phyloP scores from a whole-genome alignment of 1,139 yeast species.

The Nematodospora anomalae region DNA sequence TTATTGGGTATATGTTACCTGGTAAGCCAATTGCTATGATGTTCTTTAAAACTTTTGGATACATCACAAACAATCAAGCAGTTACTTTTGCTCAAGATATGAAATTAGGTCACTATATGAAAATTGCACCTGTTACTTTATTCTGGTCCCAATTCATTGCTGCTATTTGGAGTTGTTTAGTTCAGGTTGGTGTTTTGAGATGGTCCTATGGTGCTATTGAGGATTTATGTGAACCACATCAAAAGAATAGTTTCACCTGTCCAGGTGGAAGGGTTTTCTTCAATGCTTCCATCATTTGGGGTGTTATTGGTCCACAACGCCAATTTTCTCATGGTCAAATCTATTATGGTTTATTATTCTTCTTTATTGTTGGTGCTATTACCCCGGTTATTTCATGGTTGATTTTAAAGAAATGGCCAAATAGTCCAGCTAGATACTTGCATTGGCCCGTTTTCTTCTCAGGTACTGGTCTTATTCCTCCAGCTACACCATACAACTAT shows the following conservation, averaged over 20 bases:
- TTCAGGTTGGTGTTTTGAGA: conserved; percentile 46
- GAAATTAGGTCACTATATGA: conserved; percentile 57
- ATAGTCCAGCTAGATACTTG: conserved; percentile 42
- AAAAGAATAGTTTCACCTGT: conserved; percentile 42
- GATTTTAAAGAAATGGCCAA: conserved; percentile 43
- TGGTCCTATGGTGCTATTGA: conserved; percentile 46
- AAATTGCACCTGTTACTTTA: conserved; percentile 46
- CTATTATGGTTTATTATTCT: conserved; percentile 40
- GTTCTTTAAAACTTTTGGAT: conserved; percentile 48
- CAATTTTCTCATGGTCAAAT: conserved; percentile 40
- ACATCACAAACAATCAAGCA: conserved; percentile 57
- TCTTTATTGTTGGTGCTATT: conserved; percentile 41
- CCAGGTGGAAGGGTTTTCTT: conserved; percentile 46
- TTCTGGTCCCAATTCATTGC: conserved; percentile 49
- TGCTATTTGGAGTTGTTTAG: conserved; percentile 46
- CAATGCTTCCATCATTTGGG: conserved; percentile 50
- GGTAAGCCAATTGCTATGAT: conserved; percentile 50
- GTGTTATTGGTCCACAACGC: conserved; percentile 45
- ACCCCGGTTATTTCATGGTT: conserved; percentile 33
- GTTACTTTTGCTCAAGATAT: conserved; percentile 52
- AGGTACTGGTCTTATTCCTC: conserved; percentile 49
- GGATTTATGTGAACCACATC: conserved; percentile 48
- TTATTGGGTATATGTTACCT: conserved; percentile 48
- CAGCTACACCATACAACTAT: conserved; percentile 47
- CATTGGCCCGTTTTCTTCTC: conserved; percentile 51